phyloP scores from a whole-genome alignment of 208 protist species.

The Endotrypanum monterogeii region DNA sequence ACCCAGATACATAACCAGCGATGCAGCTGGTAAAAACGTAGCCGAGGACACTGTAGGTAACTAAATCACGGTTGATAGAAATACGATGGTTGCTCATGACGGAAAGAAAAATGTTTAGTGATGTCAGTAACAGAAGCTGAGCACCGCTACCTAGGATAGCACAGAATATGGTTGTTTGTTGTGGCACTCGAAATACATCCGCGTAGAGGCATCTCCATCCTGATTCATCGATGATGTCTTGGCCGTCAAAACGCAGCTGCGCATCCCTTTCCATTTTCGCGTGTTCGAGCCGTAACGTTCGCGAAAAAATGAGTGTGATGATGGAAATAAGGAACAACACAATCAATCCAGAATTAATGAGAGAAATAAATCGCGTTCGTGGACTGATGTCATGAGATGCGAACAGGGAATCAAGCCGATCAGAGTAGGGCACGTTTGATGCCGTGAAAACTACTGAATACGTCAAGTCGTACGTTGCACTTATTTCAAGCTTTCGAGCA shows the following conservation, averaged over 20 bases:
- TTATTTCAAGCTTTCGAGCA: constrained; percentile 15
- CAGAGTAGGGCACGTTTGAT: constrained; percentile 72
- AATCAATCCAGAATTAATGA: constrained; percentile 94
- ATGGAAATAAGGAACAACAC: constrained; percentile 91
- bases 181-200: constrained; percentile 95
- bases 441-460: constrained; percentile 79
- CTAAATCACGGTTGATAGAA: constrained; percentile 21
- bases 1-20: constrained; percentile 29
- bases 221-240: constrained; percentile 83
- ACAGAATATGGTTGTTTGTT: constrained; percentile 68
- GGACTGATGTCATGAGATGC: constrained; percentile 85
- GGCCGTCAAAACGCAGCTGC: constrained; percentile 42
- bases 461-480: constrained; percentile 72
- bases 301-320: constrained; percentile 90
- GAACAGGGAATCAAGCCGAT: constrained; percentile 93
- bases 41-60: constrained; percentile 21
- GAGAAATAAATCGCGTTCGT: constrained; percentile 90
- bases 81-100: constrained; percentile 20
- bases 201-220: constrained; percentile 96
- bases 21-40: constrained; percentile 21
- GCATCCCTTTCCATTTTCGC: constrained; percentile 72
- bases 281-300: constrained; percentile 86
- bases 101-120: constrained; percentile 31
- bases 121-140: constrained; percentile 39
- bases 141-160: constrained; percentile 75